Evolutionary conservation across 371 early-diverging fungal species (phyloP), one percentile per base, ranked within the genome.

Genomic region (Mucor sp.): DNA sequence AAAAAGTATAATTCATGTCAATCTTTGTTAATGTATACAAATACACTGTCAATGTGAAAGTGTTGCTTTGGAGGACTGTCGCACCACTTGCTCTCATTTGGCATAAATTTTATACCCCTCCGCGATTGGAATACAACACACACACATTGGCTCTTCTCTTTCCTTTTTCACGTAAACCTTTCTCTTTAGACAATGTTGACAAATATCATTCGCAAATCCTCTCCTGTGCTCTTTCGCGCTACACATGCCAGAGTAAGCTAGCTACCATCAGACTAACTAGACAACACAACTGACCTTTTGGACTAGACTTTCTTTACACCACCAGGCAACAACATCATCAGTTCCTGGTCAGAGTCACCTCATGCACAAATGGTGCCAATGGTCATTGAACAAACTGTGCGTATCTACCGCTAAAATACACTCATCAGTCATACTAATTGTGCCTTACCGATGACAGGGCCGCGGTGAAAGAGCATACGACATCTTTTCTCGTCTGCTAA

Each of bases 401-500:
- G 82, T n/a, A 41, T 41, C 2, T 25, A 1, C 7, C 23, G 3
- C n/a, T 48, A 2, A 23, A 23, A 48, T 48, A n/a, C 48, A 5
- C 5, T 41, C 6, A 6, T 17, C 17, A 5, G 17, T 23, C 0
- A 1, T 48, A 11, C 23, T n/a, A 48, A 48, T 23, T 0, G 19
- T 19, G 19, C 23, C 3, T 8, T 9, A 21, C 2, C 14, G n/a
- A 47, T 7, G 7, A 8, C 60, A 91, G 90, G 85, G 86, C 12
- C 76, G 89, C 28, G 94, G 94, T 5, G 94, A 94, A 76, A 83
- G 94, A 11, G 91, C 93, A 15, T 99, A 92, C 74, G 98, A 98
- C 71, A 99, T 97, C 59, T 99, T 93, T 77, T 99, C 99, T 43
- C 90, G 99, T 9, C 81, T 99, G 55, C 83, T 99, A 68, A 97